Base-by-base conservation (phyloP, 371 early-diverging fungal genomes). In the Mucor velutinosus region DNA sequence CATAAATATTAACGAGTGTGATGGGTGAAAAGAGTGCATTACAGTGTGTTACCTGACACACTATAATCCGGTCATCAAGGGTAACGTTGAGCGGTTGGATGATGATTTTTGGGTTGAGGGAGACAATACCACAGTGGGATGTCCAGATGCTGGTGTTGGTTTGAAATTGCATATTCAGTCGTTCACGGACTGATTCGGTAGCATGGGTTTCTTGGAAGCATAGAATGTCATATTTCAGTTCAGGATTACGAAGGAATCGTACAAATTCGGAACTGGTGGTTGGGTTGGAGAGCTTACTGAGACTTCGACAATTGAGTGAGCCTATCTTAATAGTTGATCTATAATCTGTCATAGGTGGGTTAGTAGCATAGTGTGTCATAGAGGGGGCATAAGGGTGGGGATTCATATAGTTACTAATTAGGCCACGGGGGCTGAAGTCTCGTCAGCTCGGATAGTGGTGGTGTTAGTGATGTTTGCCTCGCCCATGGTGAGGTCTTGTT, bases 181-280 rank as follows among this genome's bases (percentile, higher is more conserved):
- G 23, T 1, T 21, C 17, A 27, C 56, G 58, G 10, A 25, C 41
- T 19, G 8, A 8, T 12, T 37, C 33, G 10, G 3, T 4, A 15
- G 55, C 60, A 60, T 61, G 57, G 2, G 66, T 53, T 41, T 66
- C 66, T 39, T 66, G 66, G 10, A 66, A 29, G 60, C 35, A 58
- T 37, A 66, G 25, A 10, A 66, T 53, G 39, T 66, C 66, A 30
- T 30, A 30, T 30, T 30, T 2, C 2, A 32, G 10, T 17, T 51
- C 2, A 12, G 19, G 14, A n/a, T 15, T 15, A 14, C 66, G 51
- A 7, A 66, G 21, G 8, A 49, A 53, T 15, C 60, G 33, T 0
- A 35, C 27, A 21, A 66, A 60, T 12, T 64, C 21, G 7, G 30
- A 33, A 7, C 62, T 14, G 10, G 11, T 30, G 7, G 27, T 17